Conservation (phyloP, 2,329 filamentous ascomycete species). For the Meredithiella fracta region DNA sequence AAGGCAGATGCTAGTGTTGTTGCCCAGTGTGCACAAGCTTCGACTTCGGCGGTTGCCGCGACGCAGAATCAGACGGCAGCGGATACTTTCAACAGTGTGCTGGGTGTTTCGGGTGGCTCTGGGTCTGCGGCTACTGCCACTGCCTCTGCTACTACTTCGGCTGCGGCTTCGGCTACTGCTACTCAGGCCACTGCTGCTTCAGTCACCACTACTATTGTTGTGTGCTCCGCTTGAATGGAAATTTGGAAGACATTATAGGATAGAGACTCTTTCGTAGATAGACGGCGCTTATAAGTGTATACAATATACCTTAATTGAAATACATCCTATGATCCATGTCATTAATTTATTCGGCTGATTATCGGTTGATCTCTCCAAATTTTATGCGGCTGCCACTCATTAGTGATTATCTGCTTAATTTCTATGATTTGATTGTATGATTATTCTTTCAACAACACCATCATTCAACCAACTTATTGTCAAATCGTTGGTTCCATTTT, state of each 20-base stretch:
- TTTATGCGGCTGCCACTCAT: no score
- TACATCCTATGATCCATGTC: neutral
- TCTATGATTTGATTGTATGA: neutral
- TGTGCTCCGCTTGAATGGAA: slow-evolving; percentile 7
- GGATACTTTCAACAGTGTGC: slow-evolving; percentile 17
- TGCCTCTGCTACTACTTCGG: neutral
- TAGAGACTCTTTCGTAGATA: neutral
- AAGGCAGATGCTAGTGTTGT: slow-evolving; percentile 16
- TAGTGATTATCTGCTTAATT: neutral
- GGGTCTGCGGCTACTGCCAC: neutral
- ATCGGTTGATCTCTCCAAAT: neutral
- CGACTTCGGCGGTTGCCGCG: slow-evolving; percentile 16
- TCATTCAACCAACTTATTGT: no score
- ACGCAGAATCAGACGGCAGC: slow-evolving; percentile 18
- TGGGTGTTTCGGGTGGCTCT: slow-evolving; percentile 1
- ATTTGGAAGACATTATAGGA: neutral
- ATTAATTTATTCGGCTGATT: neutral
- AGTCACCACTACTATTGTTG: slow-evolving; percentile 7
- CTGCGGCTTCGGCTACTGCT: neutral
- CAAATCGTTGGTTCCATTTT: neutral
- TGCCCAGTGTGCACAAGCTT: slow-evolving; percentile 16
- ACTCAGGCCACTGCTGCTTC: neutral
- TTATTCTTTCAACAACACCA: neutral
- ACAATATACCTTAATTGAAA: neutral
- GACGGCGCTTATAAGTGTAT: neutral